Evolutionary conservation across 2,329 filamentous ascomycete species (phyloP).

Genomic region (Didymella arachidicola): DNA sequence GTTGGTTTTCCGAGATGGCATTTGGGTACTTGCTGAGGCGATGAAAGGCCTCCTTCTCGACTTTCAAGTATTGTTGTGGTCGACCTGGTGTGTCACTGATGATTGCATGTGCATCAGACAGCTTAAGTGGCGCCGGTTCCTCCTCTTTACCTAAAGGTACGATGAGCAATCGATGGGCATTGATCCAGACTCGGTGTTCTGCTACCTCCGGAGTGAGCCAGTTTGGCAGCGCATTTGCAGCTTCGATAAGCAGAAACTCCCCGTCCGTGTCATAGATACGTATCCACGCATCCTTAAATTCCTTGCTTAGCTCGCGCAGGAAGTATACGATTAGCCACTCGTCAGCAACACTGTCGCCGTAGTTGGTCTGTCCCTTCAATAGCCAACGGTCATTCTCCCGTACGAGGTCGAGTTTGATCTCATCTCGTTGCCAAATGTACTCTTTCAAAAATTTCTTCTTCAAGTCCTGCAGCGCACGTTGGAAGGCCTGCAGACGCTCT

Average conservation of each 20-base stretch:
- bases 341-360: conserved; percentile 93
- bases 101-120: conserved; percentile 65
- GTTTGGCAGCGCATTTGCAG: conserved; percentile 82
- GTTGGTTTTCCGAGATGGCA: conserved; percentile 77
- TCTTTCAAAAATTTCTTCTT: conserved; percentile 72
- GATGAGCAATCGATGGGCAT: conserved; percentile 76
- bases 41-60: conserved; percentile 92
- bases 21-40: conserved; percentile 82
- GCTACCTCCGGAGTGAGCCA: conserved; percentile 95
- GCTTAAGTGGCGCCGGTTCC: conserved; percentile 53
- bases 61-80: conserved; percentile 73
- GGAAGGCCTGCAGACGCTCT: conserved; percentile 72
- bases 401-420: conserved; percentile 71
- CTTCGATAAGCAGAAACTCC: conserved; percentile 94
- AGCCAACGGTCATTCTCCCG: conserved; percentile 67
- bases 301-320: conserved; percentile 78
- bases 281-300: conserved; percentile 78
- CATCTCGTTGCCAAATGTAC: conserved; percentile 95
- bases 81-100: conserved; percentile 64
- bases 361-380: conserved; percentile 81
- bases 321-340: conserved; percentile 97
- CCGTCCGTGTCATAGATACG: conserved; percentile 87
- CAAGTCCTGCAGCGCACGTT: conserved; percentile 72
- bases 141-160: conserved; percentile 63
- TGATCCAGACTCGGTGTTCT: conserved; percentile 87